phyloP scores from a whole-genome alignment of 2,329 filamentous ascomycete species.

The Botrytis aclada region DNA sequence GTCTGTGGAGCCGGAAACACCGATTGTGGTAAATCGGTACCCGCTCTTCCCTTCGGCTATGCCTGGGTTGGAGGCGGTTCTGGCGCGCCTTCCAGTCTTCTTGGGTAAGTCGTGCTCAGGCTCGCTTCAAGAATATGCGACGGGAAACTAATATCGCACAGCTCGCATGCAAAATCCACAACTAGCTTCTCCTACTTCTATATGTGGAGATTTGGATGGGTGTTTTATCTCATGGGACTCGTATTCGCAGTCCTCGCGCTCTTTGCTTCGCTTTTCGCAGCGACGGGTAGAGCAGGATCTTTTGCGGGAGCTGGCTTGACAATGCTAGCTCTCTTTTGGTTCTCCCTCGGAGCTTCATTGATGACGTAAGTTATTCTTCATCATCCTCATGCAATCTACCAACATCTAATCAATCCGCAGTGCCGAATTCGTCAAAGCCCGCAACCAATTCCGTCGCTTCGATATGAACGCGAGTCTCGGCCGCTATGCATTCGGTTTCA shows the following conservation, averaged over 20 bases:
- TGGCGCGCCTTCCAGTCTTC: slow-evolving; percentile 52
- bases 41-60: slow-evolving; percentile 69
- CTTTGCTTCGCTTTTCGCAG: slow-evolving; percentile 65
- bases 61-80: slow-evolving; percentile 58
- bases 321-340: slow-evolving; percentile 64
- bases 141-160: slow-evolving; percentile 28
- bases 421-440: slow-evolving; percentile 64
- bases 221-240: slow-evolving; percentile 80
- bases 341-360: slow-evolving; percentile 61
- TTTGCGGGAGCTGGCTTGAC: slow-evolving; percentile 59
- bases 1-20: slow-evolving; percentile 65
- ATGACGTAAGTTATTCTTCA: slow-evolving; percentile 63
- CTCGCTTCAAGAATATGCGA: too few relatives aligned
- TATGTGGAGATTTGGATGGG: slow-evolving; percentile 88
- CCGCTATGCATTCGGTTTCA: slow-evolving; percentile 69
- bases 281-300: slow-evolving; percentile 67
- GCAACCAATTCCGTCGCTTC: slow-evolving; percentile 58
- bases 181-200: slow-evolving; percentile 68
- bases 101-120: slow-evolving; percentile 43
- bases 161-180: slow-evolving; percentile 53
- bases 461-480: slow-evolving; percentile 61
- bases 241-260: slow-evolving; percentile 72
- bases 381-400: background rate
- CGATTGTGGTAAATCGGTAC: slow-evolving; percentile 61
- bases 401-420: slow-evolving; percentile 37